Percentiles rank a stretch among this genome's conserved stretches.
These are phyloP conservation scores for Myxozyma lipomycoides DNA, from an alignment of 805 yeast species.

Conservation along the genomic window DNA sequence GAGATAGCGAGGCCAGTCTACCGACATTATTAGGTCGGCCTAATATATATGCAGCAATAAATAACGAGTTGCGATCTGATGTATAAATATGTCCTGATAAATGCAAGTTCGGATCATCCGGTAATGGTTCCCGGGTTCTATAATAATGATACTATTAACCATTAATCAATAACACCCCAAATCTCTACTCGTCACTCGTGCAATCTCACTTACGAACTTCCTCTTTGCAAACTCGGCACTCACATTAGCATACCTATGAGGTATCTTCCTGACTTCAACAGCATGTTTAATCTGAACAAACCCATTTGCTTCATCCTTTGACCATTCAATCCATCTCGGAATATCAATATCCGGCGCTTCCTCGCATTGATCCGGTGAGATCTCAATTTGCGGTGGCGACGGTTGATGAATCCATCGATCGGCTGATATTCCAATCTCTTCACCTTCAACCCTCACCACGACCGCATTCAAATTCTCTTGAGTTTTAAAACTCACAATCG, in stretches of 20 bases:
- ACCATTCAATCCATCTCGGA: slow-evolving; percentile 16
- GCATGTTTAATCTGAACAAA: slow-evolving; percentile 9
- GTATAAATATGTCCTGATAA: slow-evolving; percentile 14
- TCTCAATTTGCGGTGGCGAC: slow-evolving; percentile 1
- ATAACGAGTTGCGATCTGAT: slow-evolving; percentile 13
- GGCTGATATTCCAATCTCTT: background rate
- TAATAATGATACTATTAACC: slow-evolving; percentile 8
- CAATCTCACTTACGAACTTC: slow-evolving; percentile 3
- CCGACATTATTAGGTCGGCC: background rate
- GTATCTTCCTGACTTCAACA: slow-evolving; percentile 14
- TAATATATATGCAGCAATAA: slow-evolving; percentile 8
- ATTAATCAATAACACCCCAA: background rate
- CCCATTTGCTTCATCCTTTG: slow-evolving; percentile 1
- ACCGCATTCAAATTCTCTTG: background rate
- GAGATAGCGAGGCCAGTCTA: slow-evolving; percentile 11
- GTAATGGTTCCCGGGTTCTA: background rate
- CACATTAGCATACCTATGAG: background rate
- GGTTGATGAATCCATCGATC: slow-evolving; percentile 11
- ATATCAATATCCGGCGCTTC: slow-evolving; percentile 13
- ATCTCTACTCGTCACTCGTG: background rate
- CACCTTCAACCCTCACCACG: background rate
- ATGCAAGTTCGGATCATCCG: slow-evolving; percentile 16
- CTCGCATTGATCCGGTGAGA: slow-evolving; percentile 8
- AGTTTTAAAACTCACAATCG: slow-evolving; percentile 6
- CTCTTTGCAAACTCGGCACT: slow-evolving; percentile 5